phyloP scores from a whole-genome alignment of 2,329 filamentous ascomycete genomes.

The Cordyceps sp. region DNA sequence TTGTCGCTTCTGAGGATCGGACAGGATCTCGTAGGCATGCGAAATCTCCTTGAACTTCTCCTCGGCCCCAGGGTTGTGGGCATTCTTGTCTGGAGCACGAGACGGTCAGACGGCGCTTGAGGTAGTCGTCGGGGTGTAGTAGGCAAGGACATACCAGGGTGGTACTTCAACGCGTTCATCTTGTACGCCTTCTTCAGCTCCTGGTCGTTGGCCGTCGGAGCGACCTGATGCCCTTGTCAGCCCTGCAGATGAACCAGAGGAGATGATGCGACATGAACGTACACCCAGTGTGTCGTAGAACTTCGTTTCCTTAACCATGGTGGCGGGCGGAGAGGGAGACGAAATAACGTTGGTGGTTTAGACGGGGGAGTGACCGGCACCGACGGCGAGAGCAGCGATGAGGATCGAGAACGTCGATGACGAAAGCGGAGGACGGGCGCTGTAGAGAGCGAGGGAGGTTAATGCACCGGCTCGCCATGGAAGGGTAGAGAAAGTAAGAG shows the following conservation, averaged over 20 bases:
- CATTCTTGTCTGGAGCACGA: conserved; percentile 69
- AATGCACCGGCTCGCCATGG: no score
- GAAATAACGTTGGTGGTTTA: no score
- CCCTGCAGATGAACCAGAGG: conserved; percentile 6
- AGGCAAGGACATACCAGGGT: conserved; percentile 46
- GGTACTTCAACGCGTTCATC: conserved; percentile 65
- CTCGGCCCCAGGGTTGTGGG: conserved; percentile 78
- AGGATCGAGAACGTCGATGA: no score
- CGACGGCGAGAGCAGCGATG: no score
- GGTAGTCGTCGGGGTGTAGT: neutral
- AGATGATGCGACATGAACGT: conserved; percentile 18
- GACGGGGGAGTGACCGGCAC: no score
- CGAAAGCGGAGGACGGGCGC: no score
- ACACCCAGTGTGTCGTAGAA: conserved; percentile 62
- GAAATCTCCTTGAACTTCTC: conserved; percentile 98
- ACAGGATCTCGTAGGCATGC: conserved; percentile 88
- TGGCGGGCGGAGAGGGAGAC: conserved; percentile 13
- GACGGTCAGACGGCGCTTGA: neutral
- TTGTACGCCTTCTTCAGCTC: conserved; percentile 89
- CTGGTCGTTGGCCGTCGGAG: conserved; percentile 63
- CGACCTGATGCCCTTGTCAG: conserved; percentile 34
- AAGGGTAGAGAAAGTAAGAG: no score
- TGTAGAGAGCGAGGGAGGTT: no score
- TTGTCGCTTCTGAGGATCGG: conserved; percentile 77
- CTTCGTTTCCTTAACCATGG: conserved; percentile 39